Base-by-base conservation (phyloP, 2,329 filamentous ascomycete species). In the Epichloe brachyelytri region DNA sequence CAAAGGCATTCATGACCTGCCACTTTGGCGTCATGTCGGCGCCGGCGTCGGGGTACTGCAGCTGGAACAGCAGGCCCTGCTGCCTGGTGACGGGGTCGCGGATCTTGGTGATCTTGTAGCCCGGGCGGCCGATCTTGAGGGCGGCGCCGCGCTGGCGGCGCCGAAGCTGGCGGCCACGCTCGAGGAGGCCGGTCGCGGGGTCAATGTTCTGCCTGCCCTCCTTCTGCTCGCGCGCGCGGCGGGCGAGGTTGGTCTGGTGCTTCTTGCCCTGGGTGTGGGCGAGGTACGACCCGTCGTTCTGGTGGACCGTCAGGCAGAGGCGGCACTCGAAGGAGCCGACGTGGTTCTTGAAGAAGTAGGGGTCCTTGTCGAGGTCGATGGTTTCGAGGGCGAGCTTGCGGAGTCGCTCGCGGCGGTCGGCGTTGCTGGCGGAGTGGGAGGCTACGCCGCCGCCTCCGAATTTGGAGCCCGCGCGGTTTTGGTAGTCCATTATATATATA, bases 321-420 rank as follows among this genome's bases (percentile, higher is more conserved):
- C 93, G 87, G 69, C 93, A 98, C 71, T 98, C 93, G 71, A 96
- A 98, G 63, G 86, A 93, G 64, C 93, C 93, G 62, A 97, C 88
- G 70, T 98, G 91, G 76, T 98, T 98, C 70, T 95, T 95, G 83
- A 98, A 98, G 76, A 97, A 96, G 79, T 97, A 98, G 0, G 93
- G 93, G 72, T 98, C 93, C 73, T 96, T 97, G 72, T 97, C 93
- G 56, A 97, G 86, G 74, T 97, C 91, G 76, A 98, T 98, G 51
- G 89, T 94, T 73, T 98, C 93, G 64, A 98, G 87, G 53, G 93
- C 93, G 65, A 98, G 89, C 74, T 96, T 96, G 69, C 91, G 89
- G 39, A 98, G 85, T 56, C 93, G 90, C 70, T 98, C 93, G 66
- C 93, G 88, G 53, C 93, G 88, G 78, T 97, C 93, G 58, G 93